Base-by-base conservation (phyloP, 2,329 filamentous ascomycete genomes). In the Daldinia eschscholtzii region DNA sequence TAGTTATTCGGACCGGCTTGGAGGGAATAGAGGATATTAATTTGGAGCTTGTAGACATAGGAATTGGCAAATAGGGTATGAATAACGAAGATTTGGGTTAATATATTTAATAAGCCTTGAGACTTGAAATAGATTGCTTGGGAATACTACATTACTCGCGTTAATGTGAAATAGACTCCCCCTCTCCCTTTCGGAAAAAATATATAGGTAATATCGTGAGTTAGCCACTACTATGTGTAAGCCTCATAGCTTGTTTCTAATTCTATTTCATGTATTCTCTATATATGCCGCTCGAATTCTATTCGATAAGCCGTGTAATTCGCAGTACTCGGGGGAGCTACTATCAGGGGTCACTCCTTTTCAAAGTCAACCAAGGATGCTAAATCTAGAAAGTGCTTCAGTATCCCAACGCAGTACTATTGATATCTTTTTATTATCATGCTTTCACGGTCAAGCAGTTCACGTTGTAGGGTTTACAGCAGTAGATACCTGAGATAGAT, bases 1-100 rank as follows among this genome's bases (percentile, higher is more conserved):
- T 23, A 26, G 26, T 13, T 18, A 10, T 7, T 18, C 33, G 46
- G 46, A 13, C 7, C 10, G 10, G 46, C 26, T 52, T 52, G 33
- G 46, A 52, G 15, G 46, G 41, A 20, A n/a, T 10, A 52, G n/a
- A 52, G 46, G 46, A 13, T 52, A 52, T 52, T 48, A 48, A 28
- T 26, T 28, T 23, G 12, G 44, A 46, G 20, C 20, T 46, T 26
- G 44, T 46, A 26, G 44, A n/a, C 2, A 48, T 28, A 28, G 23
- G 13, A 39, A 39, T 5, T 5, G 6, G 41, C 26, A 26, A n/a
- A 52, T 33, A 52, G 46, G 46, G 46, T 52, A 52, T 52, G 46
- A 52, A 33, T 52, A 30, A 52, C 28, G 46, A 52, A 33, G 46
- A 50, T 26, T 52, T 10, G 26, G 46, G 15, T 50, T 50, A 50